Evolutionary conservation across 177 flowering plant species (phyloP), one percentile per base, ranked within the genome.

Genomic region (Vitis hybrid): DNA sequence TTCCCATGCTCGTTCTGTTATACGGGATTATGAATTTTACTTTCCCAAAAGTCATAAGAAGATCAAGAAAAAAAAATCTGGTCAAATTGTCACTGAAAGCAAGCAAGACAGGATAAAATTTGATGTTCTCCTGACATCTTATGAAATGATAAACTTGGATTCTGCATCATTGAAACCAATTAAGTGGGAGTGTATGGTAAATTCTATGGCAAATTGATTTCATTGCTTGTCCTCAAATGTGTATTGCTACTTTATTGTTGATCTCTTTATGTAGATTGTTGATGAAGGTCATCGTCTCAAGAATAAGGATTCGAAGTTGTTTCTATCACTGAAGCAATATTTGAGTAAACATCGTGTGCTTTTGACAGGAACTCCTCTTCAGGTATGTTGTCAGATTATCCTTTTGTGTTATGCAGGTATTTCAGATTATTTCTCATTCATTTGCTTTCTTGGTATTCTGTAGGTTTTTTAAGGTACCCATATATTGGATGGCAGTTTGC

Each of bases 201-300:
- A 65, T 52, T 62, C 52, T 74, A n/a, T 60, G 4, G 34, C 64
- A 63, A 10, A 65, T 68, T 70, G 23, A 50, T 7, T 64, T 45
- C 23, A 45, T 68, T 69, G 34, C 54, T 66, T 40, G 21, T 15
- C 17, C 3, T 18, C 21, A 49, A 6, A 5, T 60, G 5, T 56
- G 5, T 52, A 11, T 68, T 59, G 34, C 45, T 60, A 56, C 65
- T 54, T 54, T 62, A 65, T 65, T 52, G 65, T 68, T 79, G 72
- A 61, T 49, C 26, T 70, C 48, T 72, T 61, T 74, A 1, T 78
- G 68, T 69, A 94, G 98, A 92, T 94, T 82, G 97, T 94, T 68
- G 98, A 96, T 86, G 99, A 96, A 83, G 99, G 99, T 60, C 99
- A 96, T 74, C 97, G 97, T 34, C 92, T 96, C 17, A 96, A 96